Evolutionary conservation across 805 yeast species (phyloP), one percentile per base, ranked within the genome.

Genomic region (Saturnispora diversa): DNA sequence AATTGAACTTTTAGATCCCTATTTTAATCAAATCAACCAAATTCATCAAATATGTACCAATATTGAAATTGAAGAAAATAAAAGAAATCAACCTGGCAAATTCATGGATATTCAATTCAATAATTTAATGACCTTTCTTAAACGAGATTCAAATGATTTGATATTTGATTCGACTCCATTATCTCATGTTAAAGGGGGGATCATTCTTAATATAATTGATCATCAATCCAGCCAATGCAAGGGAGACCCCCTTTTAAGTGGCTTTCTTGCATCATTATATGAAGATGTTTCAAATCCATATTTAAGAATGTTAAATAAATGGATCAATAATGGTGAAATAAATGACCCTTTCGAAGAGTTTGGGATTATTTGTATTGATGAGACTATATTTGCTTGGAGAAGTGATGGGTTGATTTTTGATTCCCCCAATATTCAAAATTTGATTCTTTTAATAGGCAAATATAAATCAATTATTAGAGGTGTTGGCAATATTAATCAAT

Each of bases 311-410:
- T 64, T 92, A 8, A 78, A 82, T 49, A 55, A 63, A n/a, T 92
- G 98, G 98, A 66, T 90, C 13, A 68, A 70, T 4, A 63, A 69
- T 36, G 98, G 98, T 0, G 64, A 66, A 5, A 65, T 92, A 8
- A 70, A 74, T 46, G 98, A 92, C 50, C 85, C 84, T 1, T 77
- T 75, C 53, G 76, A 79, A 29, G 98, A 90, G 57, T 92, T 92
- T 55, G 62, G 87, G 53, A 74, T 92, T n/a, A 69, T 73, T 22
- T 63, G 45, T 70, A 75, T 37, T 72, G 77, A 48, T 84, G 90
- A 88, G 75, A 78, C 33, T 79, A 80, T 39, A 77, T 92, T 74
- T 56, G 71, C 83, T 5, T 68, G 87, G 13, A 69, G 88, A 36
- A 72, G 72, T 36, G 94, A 84, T 51, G 94, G 90, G 0, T 52